Base-by-base conservation (phyloP, 2,329 filamentous ascomycete species). In the Hypoxylon sp. region DNA sequence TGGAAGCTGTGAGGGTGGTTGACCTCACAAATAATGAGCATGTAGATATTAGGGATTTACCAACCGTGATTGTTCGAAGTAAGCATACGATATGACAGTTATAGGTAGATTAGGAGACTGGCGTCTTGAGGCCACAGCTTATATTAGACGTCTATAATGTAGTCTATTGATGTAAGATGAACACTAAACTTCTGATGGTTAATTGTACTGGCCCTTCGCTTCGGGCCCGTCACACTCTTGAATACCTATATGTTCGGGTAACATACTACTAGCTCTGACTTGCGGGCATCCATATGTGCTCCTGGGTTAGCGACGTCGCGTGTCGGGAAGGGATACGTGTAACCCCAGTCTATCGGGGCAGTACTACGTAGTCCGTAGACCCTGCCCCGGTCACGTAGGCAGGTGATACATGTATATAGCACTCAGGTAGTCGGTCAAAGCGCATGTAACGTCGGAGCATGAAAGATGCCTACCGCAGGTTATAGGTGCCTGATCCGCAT, bases 11-110 rank as follows among this genome's bases (percentile, higher is more conserved):
- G 20, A 84, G 92, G 55, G 88, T 95, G 1, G 85, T 95, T 2
- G 93, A 96, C 78, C 77, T 95, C 66, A 88, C 84, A 22, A 92
- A 88, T 35, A 90, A 93, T 75, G 92, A 95, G 81, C 91, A 92
- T 76, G 90, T 93, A 2, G 92, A 95, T 78, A 89, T 95, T 61
- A 86, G 88, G 67, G 91, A 95, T 68, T 77, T 96, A 70, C 93
- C 93, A 0, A 89, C 87, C 49, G 88, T 94, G 73, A 80, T 93
- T 59, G 85, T 91, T 14, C 80, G 83, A 65, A 54, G 57, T 13
- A 72, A 56, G 50, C 25, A 44, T 51, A 58, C 62, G 50, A 61
- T n/a, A 48, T 56, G 44, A 66, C 54, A 40, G 30, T n/a, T 14
- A 25, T 49, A 25, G 22, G 11, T n/a, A 37, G 27, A 14, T 20